Percentiles rank a stretch among this genome's conserved stretches.
These are phyloP conservation scores for Rhododendron vialii DNA, from an alignment of 148 eudicot genomes.

Conservation along the genomic window DNA sequence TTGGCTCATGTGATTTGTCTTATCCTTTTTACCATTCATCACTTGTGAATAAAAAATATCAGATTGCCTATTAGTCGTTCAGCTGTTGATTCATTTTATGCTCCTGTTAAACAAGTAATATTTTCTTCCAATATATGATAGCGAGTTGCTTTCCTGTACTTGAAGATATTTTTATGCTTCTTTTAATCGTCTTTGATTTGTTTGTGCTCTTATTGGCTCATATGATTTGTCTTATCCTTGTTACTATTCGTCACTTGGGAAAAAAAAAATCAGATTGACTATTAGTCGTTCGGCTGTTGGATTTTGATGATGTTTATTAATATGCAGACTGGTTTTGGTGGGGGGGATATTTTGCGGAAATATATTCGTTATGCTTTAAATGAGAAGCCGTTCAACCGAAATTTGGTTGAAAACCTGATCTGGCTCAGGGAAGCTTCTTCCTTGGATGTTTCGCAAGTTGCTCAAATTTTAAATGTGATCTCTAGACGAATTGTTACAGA, in stretches of 20 bases:
- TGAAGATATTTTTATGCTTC: background rate
- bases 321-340: slow-evolving; percentile 75
- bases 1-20: background rate
- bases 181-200: background rate
- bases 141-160: background rate
- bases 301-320: slow-evolving; percentile 14
- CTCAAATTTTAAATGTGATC: slow-evolving; percentile 75
- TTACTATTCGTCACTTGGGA: background rate
- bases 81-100: background rate
- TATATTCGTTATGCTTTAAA: slow-evolving; percentile 84
- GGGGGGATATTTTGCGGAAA: slow-evolving; percentile 78
- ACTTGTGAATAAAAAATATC: too few species aligned
- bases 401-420: slow-evolving; percentile 62
- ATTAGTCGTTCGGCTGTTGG: background rate
- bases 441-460: slow-evolving; percentile 61
- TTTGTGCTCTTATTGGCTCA: background rate
- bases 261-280: background rate
- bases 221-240: background rate
- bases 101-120: background rate
- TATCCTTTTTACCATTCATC: background rate
- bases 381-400: slow-evolving; percentile 83
- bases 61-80: too few species aligned
- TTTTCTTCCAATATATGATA: background rate
- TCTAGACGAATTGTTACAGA: slow-evolving; percentile 77
- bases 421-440: slow-evolving; percentile 68